phyloP scores from a whole-genome alignment of 257 asterid genomes.

The Voacanga thouarsii region DNA sequence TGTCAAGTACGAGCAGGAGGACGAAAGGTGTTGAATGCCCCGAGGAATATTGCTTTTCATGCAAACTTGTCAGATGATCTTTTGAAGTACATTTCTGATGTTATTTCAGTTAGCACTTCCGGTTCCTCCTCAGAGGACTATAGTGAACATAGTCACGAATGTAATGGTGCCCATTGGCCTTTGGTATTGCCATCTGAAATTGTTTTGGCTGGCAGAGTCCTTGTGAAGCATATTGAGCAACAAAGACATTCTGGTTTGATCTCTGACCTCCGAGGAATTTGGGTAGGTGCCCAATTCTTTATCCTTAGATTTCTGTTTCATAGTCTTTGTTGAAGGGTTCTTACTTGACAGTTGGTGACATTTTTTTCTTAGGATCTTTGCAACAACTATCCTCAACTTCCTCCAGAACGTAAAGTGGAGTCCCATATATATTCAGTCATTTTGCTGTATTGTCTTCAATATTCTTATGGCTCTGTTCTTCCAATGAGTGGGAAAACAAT shows the following conservation, averaged over 20 bases:
- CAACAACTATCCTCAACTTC: conserved; percentile 64
- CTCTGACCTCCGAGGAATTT: conserved; percentile 31
- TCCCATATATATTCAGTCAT: conserved; percentile 72
- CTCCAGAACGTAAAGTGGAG: conserved; percentile 74
- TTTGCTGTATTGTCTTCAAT: conserved; percentile 70
- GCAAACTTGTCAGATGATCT: conserved; percentile 58
- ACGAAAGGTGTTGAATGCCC: conserved; percentile 23
- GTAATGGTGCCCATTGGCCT: conserved; percentile 86
- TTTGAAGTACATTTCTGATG: conserved; percentile 41
- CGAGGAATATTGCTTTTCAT: conserved; percentile 20
- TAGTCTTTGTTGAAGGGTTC: conserved; percentile 9
- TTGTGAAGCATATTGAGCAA: conserved; percentile 54
- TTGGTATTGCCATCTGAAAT: conserved; percentile 78
- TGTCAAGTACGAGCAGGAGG: conserved; percentile 84
- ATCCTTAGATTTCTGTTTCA: conserved; percentile 10
- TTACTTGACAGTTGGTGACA: conserved; percentile 27
- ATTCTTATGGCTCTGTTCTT: conserved; percentile 42
- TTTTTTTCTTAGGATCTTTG: conserved; percentile 67
- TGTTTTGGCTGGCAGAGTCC: conserved; percentile 85
- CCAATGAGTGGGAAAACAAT: conserved; percentile 45
- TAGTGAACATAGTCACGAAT: conserved; percentile 83
- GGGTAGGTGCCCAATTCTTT: conserved; percentile 36
- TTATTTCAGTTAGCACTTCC: conserved; percentile 32
- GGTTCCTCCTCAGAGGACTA: conserved; percentile 31
- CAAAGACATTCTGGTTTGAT: conserved; percentile 33